Percentiles rank a stretch among this genome's conserved stretches.
phyloP scores from a whole-genome alignment of 192 early-diverging fungal genomes.

The Coemansia javaensis region DNA sequence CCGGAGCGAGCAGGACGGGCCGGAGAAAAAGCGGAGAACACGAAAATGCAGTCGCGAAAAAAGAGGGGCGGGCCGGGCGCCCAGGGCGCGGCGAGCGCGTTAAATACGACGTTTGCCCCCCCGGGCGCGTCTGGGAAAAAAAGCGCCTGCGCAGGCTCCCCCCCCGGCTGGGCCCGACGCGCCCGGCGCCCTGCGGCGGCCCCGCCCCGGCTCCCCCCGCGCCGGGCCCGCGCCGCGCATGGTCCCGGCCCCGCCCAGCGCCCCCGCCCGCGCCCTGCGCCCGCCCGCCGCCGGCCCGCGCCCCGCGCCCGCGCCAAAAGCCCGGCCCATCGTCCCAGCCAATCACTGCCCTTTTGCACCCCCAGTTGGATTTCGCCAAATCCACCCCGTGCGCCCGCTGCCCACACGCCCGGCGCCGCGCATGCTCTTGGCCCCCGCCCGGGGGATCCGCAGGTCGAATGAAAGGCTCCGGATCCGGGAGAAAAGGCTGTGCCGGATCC shows the following conservation, averaged over 20 bases:
- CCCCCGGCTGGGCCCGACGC: background rate
- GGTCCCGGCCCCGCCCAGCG: background rate
- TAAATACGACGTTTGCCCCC: slow-evolving; percentile 26
- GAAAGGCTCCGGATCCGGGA: background rate
- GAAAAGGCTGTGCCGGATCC: too few relatives aligned
- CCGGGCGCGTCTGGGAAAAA: slow-evolving; percentile 10
- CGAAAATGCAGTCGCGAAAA: slow-evolving; percentile 24
- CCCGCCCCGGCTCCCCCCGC: background rate
- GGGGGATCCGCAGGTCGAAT: too few relatives aligned
- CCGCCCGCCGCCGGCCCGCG: background rate
- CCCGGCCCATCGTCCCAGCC: slow-evolving; percentile 1
- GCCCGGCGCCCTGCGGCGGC: background rate
- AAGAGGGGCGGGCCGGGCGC: slow-evolving; percentile 6
- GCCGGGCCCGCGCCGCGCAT: too few relatives aligned
- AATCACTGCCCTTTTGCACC: slow-evolving; percentile 21
- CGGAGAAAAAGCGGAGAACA: slow-evolving; percentile 18
- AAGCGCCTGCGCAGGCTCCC: slow-evolving; percentile 4
- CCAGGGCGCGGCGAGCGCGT: slow-evolving; percentile 28
- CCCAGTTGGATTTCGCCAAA: slow-evolving; percentile 17
- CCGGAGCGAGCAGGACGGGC: slow-evolving; percentile 3
- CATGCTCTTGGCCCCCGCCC: too few relatives aligned
- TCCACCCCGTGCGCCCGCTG: too few relatives aligned
- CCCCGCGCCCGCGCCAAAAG: background rate
- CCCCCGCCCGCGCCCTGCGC: background rate
- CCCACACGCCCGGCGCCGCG: too few relatives aligned